Evolutionary conservation across 345 rosid genomes (phyloP), one percentile per base, ranked within the genome.

Genomic region (Salix caprea): DNA sequence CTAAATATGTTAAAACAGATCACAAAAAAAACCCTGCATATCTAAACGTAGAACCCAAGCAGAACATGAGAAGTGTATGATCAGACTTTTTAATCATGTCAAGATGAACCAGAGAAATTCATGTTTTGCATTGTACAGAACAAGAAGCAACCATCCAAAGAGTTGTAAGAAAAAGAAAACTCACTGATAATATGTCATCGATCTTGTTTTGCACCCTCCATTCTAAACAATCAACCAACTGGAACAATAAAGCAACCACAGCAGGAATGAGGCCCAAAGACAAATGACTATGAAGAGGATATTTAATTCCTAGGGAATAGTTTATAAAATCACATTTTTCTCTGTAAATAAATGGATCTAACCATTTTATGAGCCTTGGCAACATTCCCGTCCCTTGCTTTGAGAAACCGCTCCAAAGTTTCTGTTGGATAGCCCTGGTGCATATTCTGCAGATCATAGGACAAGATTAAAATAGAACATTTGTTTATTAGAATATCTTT

Each of bases 351-450:
- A 65, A 67, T 62, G 74, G 39, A 65, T 30, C 81, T 58, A 65
- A 81, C 84, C 84, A 81, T 81, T 69, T 81, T 77, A 44, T 81
- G 72, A 50, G 84, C 84, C 81, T 74, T 81, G 26, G 72, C 39
- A 40, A 77, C 75, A 77, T 81, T 77, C 76, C 81, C 65, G n/a
- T 81, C 84, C 74, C 84, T 62, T 74, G 84, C 84, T 70, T 73
- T 81, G 23, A 81, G 81, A 74, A 81, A 81, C 8, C 80, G 80
- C 37, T 56, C 74, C 69, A 77, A 77, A 42, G 84, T 81, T 81
- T 73, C 81, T 16, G 66, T 73, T 68, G 78, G 78, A 77, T 37
- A 74, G 48, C 81, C 84, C 76, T 81, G 84, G 56, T 81, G 84
- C 72, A 81, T 40, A 69, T 73, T 77, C 84, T 81, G 75, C 23